Evolutionary conservation across 2,329 filamentous ascomycete species (phyloP).

Genomic region (Stenocarpella maydis): DNA sequence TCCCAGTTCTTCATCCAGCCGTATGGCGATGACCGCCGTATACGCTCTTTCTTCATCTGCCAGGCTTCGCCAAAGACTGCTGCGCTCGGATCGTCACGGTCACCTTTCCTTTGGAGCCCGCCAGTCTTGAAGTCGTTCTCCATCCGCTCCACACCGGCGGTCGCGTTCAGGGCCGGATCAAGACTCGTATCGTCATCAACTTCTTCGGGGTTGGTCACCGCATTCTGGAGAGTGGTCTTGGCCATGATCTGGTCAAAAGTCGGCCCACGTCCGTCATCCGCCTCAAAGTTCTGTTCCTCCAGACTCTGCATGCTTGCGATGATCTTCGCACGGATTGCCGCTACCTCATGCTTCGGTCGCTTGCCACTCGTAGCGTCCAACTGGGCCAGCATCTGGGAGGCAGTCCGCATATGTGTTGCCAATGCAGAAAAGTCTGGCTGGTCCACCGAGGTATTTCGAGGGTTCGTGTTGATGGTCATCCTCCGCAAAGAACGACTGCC

Average conservation of each 20-base stretch:
- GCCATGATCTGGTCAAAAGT: conserved; percentile 87
- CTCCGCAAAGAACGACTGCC: conserved; percentile 58
- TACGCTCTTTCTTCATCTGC: conserved; percentile 84
- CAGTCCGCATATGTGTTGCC: conserved; percentile 87
- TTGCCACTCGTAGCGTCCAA: conserved; percentile 83
- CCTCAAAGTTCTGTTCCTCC: conserved; percentile 84
- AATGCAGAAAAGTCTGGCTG: conserved; percentile 84
- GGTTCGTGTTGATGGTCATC: conserved; percentile 63
- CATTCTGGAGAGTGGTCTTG: conserved; percentile 65
- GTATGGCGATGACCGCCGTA: conserved; percentile 83
- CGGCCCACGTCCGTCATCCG: conserved; percentile 74
- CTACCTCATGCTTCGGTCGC: conserved; percentile 80
- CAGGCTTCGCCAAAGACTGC: conserved; percentile 89
- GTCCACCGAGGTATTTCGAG: conserved; percentile 65
- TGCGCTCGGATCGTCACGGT: conserved; percentile 85
- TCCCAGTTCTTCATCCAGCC: conserved; percentile 92
- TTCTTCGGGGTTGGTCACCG: conserved; percentile 56
- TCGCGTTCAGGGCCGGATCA: conserved; percentile 67
- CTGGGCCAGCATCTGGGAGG: conserved; percentile 86
- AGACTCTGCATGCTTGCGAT: conserved; percentile 90
- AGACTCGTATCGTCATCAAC: conserved; percentile 64
- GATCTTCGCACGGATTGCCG: conserved; percentile 84
- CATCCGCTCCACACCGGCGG: conserved; percentile 82
- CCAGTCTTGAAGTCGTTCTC: conserved; percentile 90
- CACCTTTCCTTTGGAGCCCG: conserved; percentile 80